Conservation (phyloP, 306 rosid genomes). For the Trifolium subterraneum region DNA sequence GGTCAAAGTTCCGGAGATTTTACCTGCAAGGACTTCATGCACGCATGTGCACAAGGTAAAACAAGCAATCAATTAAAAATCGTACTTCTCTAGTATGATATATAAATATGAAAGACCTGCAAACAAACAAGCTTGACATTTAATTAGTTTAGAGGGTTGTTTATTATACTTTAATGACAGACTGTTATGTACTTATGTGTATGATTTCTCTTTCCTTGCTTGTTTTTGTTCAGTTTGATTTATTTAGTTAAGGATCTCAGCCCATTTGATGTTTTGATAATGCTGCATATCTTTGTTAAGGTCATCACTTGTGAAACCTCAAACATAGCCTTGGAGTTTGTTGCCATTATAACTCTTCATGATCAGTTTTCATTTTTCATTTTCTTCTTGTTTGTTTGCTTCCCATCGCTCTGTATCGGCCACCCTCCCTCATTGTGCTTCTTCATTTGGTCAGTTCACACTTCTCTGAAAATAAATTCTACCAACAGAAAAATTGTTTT, state of each 20-base stretch:
- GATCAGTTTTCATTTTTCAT: neutral
- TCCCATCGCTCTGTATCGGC: neutral
- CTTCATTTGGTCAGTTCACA: neutral
- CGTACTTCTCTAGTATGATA: constrained; percentile 11
- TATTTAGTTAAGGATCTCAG: neutral
- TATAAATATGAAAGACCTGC: constrained; percentile 11
- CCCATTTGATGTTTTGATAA: neutral
- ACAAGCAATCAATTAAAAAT: constrained; percentile 16
- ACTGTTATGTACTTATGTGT: neutral
- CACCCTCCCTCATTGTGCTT: neutral
- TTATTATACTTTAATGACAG: neutral
- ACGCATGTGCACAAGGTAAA: constrained; percentile 72
- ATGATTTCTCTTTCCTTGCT: neutral
- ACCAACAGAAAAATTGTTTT: neutral
- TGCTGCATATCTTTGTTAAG: neutral
- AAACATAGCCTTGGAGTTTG: constrained; percentile 1
- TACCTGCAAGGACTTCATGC: constrained; percentile 63
- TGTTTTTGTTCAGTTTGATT: neutral
- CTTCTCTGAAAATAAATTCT: neutral
- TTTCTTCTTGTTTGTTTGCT: neutral
- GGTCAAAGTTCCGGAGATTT: constrained; percentile 48
- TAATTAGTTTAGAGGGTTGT: constrained; percentile 15
- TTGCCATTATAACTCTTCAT: neutral
- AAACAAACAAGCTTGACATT: constrained; percentile 8
- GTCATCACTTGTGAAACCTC: neutral